These are phyloP conservation scores for Suillus paluster DNA, from an alignment of 768 basidiomycete species.

Conservation along the genomic window DNA sequence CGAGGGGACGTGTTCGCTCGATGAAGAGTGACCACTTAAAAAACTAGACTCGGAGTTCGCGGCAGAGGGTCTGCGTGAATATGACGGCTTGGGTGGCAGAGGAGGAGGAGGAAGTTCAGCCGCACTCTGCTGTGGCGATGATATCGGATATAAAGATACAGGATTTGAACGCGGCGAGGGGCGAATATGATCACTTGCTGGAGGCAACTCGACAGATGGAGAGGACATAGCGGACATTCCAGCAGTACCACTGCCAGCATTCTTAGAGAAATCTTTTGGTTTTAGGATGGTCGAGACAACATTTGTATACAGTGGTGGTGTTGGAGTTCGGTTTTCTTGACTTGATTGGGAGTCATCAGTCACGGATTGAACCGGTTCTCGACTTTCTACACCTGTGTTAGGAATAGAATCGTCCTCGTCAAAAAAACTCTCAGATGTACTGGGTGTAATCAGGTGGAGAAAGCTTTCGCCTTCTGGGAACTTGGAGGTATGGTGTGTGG, in stretches of 20 bases:
- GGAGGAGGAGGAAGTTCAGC: conserved; percentile 15
- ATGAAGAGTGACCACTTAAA: conserved; percentile 14
- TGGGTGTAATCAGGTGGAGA: conserved; percentile 34
- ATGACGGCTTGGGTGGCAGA: conserved; percentile 14
- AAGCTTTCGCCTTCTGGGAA: conserved; percentile 33
- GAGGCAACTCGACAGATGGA: conserved; percentile 17
- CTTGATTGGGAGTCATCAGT: conserved; percentile 8
- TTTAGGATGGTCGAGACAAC: conserved; percentile 25
- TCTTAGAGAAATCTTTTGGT: conserved; percentile 10
- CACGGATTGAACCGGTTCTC: conserved; percentile 7
- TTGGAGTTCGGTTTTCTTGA: conserved; percentile 15
- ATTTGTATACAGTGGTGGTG: conserved; percentile 30
- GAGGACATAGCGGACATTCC: conserved; percentile 11
- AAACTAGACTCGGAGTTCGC: conserved; percentile 28
- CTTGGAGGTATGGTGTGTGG: not conserved
- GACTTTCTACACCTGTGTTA: conserved; percentile 24
- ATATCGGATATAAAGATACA: conserved; percentile 17
- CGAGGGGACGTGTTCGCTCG: conserved; percentile 18
- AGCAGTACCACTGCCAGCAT: conserved; percentile 1
- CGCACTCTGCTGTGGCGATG: conserved; percentile 19
- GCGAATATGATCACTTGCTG: not conserved
- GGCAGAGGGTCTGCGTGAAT: conserved; percentile 27
- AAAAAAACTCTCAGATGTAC: conserved; percentile 20
- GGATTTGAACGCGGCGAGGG: conserved; percentile 16
- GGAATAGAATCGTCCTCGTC: conserved; percentile 32